Percentiles rank a stretch among this genome's conserved stretches.
Evolutionary conservation across 1,139 yeast species (phyloP).

Genomic region (Taphrina betulina): DNA sequence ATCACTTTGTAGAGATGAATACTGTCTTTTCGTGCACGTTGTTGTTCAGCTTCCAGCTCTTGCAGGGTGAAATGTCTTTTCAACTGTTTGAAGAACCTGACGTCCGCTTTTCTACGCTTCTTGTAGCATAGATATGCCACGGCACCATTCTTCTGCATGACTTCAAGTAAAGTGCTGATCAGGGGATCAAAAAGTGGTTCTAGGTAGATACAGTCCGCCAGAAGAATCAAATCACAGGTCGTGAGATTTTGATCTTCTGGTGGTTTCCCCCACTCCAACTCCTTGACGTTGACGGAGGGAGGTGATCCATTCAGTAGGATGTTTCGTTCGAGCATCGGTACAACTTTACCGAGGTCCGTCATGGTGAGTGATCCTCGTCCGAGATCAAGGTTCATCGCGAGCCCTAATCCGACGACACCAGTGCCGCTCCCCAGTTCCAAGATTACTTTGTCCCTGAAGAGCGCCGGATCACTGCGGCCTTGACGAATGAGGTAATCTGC

Average conservation of each 20-base stretch:
- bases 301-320: background rate
- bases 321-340: conserved; percentile 17
- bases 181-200: conserved; percentile 18
- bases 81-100: conserved; percentile 7
- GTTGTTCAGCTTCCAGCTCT: too few relatives aligned
- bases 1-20: too few relatives aligned
- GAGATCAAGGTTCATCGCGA: background rate
- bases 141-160: background rate
- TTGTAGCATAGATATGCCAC: conserved; percentile 22
- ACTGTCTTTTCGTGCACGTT: too few relatives aligned
- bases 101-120: conserved; percentile 24
- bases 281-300: background rate
- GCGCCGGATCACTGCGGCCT: background rate
- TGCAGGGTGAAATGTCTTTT: too few relatives aligned
- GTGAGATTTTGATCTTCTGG: background rate
- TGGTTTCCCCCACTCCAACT: conserved; percentile 12
- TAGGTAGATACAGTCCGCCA: conserved; percentile 26
- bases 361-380: background rate
- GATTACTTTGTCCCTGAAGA: conserved; percentile 5
- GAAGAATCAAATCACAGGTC: conserved; percentile 6
- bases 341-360: conserved; percentile 11
- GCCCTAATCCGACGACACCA: conserved; percentile 23
- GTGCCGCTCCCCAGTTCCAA: conserved; percentile 27
- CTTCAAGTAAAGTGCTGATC: conserved; percentile 1
- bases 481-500: conserved; percentile 8